These are phyloP conservation scores for Zasmidium citrigriseum DNA, from an alignment of 2,329 filamentous ascomycete species.

Conservation along the genomic window DNA sequence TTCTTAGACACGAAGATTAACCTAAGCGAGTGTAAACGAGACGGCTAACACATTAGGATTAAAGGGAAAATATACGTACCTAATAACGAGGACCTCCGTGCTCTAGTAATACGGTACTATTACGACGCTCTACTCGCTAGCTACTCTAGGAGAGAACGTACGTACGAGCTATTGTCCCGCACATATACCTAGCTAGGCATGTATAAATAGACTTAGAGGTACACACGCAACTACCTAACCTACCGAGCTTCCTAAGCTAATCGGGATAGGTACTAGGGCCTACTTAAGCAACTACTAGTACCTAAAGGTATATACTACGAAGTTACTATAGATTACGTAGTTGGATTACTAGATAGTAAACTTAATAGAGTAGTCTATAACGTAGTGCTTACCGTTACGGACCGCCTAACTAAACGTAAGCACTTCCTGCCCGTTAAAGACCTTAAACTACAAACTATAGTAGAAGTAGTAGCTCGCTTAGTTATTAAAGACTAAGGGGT, in stretches of 20 bases:
- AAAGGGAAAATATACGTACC: constrained; percentile 35
- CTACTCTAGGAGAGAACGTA: no score
- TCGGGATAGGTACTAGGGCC: not conserved
- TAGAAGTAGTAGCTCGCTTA: not conserved
- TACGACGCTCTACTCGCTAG: no score
- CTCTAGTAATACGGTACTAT: no score
- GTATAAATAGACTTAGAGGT: not conserved
- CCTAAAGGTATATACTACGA: not conserved
- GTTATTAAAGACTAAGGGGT: constrained; percentile 2
- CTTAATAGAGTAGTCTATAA: not conserved
- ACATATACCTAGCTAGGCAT: not conserved
- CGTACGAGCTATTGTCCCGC: not conserved
- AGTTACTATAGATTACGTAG: constrained; percentile 4
- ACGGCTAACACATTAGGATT: constrained; percentile 24
- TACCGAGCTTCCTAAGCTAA: not conserved
- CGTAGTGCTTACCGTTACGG: constrained; percentile 2
- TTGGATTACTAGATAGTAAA: not conserved
- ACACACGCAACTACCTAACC: not conserved
- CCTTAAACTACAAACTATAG: not conserved
- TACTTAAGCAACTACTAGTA: not conserved
- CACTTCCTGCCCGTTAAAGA: not conserved
- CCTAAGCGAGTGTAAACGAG: constrained; percentile 9
- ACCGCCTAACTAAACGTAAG: constrained; percentile 2
- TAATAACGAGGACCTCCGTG: constrained; percentile 28
- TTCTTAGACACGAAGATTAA: constrained; percentile 15